A percentile compares a stretch with the other conserved stretches of the same genome.
Conservation (phyloP, 2,329 filamentous ascomycete genomes). For the Exophiala sideris region DNA sequence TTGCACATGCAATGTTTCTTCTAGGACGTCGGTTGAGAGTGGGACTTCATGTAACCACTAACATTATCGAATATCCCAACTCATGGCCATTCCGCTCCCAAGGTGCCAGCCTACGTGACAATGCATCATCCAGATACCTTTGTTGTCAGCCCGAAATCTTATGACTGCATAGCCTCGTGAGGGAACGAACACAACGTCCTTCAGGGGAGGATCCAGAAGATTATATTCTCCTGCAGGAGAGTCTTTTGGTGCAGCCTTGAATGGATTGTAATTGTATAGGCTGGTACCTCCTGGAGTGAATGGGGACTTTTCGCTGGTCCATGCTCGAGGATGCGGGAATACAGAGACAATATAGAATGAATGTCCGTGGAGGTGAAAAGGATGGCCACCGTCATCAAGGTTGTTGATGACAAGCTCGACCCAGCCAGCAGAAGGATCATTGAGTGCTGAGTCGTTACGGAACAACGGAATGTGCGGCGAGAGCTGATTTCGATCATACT, state of each 20-base stretch:
- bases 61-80: slow-evolving; percentile 28
- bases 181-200: slow-evolving; percentile 15
- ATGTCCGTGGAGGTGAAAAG: slow-evolving; percentile 53
- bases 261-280: slow-evolving; percentile 12
- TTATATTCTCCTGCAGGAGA: slow-evolving; percentile 14
- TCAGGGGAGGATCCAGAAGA: slow-evolving; percentile 3
- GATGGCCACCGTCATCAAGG: slow-evolving; percentile 39
- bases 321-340: slow-evolving; percentile 5
- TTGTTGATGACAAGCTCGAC: slow-evolving; percentile 40
- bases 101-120: slow-evolving; percentile 39
- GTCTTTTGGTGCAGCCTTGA: not conserved
- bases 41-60: too few species aligned
- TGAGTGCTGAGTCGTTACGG: not conserved
- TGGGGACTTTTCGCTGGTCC: slow-evolving; percentile 24
- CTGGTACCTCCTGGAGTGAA: slow-evolving; percentile 2
- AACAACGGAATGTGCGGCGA: slow-evolving; percentile 20
- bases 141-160: slow-evolving; percentile 36
- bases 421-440: slow-evolving; percentile 33
- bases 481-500: slow-evolving; percentile 46
- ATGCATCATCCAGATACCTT: slow-evolving; percentile 37
- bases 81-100: slow-evolving; percentile 46
- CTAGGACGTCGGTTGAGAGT: not conserved
- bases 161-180: slow-evolving; percentile 23
- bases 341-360: slow-evolving; percentile 47
- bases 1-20: not conserved